Conservation (phyloP, 495 filamentous ascomycete species). For the Aspergillus taichungensis region DNA sequence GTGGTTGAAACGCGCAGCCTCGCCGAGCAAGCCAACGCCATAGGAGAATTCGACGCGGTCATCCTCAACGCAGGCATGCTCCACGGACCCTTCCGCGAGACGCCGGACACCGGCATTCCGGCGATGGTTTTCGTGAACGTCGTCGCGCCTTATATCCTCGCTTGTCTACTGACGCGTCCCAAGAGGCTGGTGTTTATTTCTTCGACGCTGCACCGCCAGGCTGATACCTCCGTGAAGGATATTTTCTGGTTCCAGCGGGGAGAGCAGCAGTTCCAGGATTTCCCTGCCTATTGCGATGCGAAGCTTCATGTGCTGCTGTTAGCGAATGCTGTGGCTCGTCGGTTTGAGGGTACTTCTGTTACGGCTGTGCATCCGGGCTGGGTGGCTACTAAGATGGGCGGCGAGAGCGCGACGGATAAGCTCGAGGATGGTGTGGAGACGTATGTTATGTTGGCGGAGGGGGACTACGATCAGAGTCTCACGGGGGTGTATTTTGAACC, state of each 20-base stretch:
- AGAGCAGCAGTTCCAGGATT: conserved; percentile 11
- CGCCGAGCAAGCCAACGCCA: conserved; percentile 13
- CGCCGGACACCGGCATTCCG: conserved; percentile 7
- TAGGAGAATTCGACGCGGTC: conserved; percentile 14
- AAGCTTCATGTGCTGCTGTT: conserved; percentile 14
- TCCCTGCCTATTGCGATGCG: conserved; percentile 15
- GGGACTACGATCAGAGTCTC: conserved; percentile 14
- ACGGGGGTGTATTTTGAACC: conserved; percentile 14
- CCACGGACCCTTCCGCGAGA: conserved; percentile 11
- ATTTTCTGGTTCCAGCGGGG: conserved; percentile 14
- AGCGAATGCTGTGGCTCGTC: conserved; percentile 10
- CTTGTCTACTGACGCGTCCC: conserved; percentile 9
- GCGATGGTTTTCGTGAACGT: conserved; percentile 13
- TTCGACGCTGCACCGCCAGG: conserved; percentile 8
- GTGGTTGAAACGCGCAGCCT: conserved; percentile 9
- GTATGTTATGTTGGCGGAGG: conserved; percentile 17
- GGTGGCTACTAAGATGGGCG: conserved; percentile 14
- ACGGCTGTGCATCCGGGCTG: conserved; percentile 10
- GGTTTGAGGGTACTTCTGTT: conserved; percentile 7
- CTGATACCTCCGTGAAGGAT: conserved; percentile 9
- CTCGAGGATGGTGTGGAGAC: conserved; percentile 17
- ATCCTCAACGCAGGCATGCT: conserved; percentile 14
- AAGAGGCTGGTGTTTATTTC: conserved; percentile 13
- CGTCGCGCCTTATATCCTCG: conserved; percentile 13
- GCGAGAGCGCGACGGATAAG: conserved; percentile 6